Conservation (phyloP, 805 yeast genomes). For the Schwanniomyces polymorphus region DNA sequence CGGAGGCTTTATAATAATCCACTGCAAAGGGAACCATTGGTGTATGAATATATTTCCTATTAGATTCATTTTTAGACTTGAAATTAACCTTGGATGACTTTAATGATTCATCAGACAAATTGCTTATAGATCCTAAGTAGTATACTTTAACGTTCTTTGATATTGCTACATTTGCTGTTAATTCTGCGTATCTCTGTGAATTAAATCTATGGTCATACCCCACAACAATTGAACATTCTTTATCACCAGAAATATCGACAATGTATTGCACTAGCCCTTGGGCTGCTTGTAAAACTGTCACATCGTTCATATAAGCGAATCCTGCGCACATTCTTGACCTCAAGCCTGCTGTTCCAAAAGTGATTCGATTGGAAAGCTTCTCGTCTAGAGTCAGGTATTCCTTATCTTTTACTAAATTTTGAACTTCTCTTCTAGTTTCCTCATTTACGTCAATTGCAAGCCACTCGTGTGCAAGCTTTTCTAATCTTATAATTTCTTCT, state of each 20-base stretch:
- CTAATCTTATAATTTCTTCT: conserved; percentile 10
- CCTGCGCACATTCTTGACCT: conserved; percentile 91
- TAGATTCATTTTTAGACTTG: conserved; percentile 1
- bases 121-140: conserved; percentile 48
- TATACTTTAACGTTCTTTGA: conserved; percentile 68
- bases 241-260: conserved; percentile 15
- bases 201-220: conserved; percentile 92
- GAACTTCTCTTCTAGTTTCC: conserved; percentile 57
- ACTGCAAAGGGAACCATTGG: conserved; percentile 92
- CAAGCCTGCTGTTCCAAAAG: conserved; percentile 93
- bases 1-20: conserved; percentile 58
- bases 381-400: conserved; percentile 48
- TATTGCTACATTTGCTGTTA: conserved; percentile 75
- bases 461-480: conserved; percentile 35
- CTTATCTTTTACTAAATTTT: conserved; percentile 34
- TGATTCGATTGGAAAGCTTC: conserved; percentile 58
- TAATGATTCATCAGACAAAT: conserved; percentile 27
- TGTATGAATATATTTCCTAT: conserved; percentile 57
- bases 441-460: conserved; percentile 34
- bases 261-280: conserved; percentile 70
- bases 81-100: conserved; percentile 7
- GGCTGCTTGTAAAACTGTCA: conserved; percentile 87
- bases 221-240: conserved; percentile 52
- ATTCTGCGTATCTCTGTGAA: conserved; percentile 75
- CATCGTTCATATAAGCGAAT: conserved; percentile 81